phyloP scores from a whole-genome alignment of 2,329 filamentous ascomycete species.

The Botrytis fabae region DNA sequence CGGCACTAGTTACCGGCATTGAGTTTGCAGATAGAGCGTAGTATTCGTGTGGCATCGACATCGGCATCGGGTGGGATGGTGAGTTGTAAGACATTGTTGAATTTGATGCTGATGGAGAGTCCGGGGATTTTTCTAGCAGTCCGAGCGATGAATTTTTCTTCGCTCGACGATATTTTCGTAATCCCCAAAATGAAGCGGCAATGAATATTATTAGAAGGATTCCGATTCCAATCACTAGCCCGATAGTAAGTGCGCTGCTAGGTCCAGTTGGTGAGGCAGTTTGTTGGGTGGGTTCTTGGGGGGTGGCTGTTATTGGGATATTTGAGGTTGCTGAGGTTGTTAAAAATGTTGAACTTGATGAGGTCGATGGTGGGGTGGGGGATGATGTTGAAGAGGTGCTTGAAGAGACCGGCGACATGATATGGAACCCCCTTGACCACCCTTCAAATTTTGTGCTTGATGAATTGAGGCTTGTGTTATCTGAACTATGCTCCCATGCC shows the following conservation, averaged over 20 bases:
- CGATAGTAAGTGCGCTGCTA: not conserved
- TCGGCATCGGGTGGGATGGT: not conserved
- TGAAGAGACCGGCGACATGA: not conserved
- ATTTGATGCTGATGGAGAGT: not conserved
- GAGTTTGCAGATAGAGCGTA: not conserved
- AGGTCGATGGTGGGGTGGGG: not conserved
- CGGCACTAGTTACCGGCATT: not conserved
- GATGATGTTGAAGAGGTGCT: not conserved
- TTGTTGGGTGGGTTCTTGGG: not conserved
- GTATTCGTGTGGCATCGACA: not conserved
- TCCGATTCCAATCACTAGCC: not conserved
- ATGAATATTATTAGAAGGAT: not conserved
- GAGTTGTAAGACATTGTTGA: not conserved
- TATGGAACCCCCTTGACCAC: not conserved
- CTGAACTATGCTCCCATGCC: not conserved
- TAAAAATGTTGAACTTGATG: not conserved
- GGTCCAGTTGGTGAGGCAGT: not conserved
- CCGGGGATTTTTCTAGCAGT: not conserved
- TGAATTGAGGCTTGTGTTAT: not conserved
- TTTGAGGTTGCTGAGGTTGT: not conserved
- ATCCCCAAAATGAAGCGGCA: not conserved
- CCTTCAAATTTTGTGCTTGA: not conserved
- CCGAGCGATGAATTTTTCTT: not conserved
- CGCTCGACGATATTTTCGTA: not conserved
- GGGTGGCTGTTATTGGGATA: not conserved